Conservation (phyloP, 2,329 filamentous ascomycete species). For the Coccinonectria pachysandricola region DNA sequence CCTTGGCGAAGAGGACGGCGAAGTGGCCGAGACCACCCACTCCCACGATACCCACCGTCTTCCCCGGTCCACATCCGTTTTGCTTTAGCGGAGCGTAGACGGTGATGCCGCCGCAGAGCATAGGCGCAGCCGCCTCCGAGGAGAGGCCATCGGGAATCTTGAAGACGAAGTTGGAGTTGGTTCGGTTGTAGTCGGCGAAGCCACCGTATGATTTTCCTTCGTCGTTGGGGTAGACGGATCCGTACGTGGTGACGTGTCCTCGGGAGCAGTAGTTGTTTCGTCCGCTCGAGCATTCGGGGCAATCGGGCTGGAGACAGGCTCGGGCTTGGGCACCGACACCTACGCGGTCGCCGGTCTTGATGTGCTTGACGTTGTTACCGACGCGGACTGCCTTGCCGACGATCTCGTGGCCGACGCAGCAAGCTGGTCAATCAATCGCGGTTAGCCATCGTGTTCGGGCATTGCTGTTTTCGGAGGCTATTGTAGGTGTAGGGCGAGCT, state of each 20-base stretch:
- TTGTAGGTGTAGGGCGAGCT: too few relatives aligned
- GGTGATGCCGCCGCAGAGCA: background rate
- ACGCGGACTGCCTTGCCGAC: slow-evolving; percentile 47
- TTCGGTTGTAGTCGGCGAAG: background rate
- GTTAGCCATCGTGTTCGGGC: background rate
- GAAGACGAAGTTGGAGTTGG: background rate
- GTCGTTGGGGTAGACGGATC: slow-evolving; percentile 38
- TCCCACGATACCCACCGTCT: background rate
- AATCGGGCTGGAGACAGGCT: slow-evolving; percentile 37
- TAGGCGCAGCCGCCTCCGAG: background rate
- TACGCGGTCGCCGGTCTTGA: slow-evolving; percentile 53
- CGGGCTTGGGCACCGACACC: slow-evolving; percentile 51
- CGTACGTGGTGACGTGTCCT: slow-evolving; percentile 40
- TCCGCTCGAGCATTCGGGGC: slow-evolving; percentile 30
- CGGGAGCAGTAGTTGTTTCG: slow-evolving; percentile 31
- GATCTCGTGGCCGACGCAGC: slow-evolving; percentile 55
- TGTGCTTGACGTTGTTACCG: slow-evolving; percentile 34
- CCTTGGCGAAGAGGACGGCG: background rate
- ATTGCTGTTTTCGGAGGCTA: background rate
- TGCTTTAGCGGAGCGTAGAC: background rate
- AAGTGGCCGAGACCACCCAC: background rate
- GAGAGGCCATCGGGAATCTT: background rate
- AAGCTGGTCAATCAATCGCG: slow-evolving; percentile 23
- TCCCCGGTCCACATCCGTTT: background rate
- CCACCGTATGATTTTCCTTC: background rate